Conservation (phyloP, 2,329 filamentous ascomycete genomes). For the Sporothrix globosa region DNA sequence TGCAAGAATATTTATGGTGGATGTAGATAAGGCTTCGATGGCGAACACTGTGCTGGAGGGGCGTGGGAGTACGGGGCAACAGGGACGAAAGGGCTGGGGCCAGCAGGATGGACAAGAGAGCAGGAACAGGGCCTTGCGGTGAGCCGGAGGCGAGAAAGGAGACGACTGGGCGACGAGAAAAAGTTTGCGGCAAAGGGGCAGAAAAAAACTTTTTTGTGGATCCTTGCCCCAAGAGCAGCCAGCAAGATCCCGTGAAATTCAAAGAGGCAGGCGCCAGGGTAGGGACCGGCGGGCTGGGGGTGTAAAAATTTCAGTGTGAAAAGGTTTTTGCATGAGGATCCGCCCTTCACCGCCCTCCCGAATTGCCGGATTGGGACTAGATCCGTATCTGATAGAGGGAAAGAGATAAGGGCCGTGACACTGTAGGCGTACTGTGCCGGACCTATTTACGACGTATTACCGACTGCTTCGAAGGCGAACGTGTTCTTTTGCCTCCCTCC, state of each 20-base stretch:
- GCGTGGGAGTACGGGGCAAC: constrained; percentile 21
- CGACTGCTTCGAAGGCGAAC: not conserved
- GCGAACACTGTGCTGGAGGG: constrained; percentile 9
- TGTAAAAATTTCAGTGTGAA: constrained; percentile 28
- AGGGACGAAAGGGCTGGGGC: not conserved
- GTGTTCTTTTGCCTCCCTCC: constrained; percentile 15
- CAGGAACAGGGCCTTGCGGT: not conserved
- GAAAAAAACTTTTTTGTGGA: constrained; percentile 38
- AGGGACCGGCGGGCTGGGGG: constrained; percentile 12
- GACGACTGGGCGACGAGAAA: constrained; percentile 10
- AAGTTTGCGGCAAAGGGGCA: constrained; percentile 32
- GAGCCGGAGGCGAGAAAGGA: not conserved
- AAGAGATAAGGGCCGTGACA: constrained; percentile 30
- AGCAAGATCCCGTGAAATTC: constrained; percentile 26
- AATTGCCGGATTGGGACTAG: constrained; percentile 33
- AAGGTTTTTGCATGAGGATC: constrained; percentile 34
- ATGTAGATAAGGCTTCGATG: constrained; percentile 22
- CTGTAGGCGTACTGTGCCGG: constrained; percentile 14
- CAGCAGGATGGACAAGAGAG: not conserved
- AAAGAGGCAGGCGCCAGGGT: constrained; percentile 21
- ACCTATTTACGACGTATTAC: not conserved
- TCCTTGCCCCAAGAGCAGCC: constrained; percentile 19
- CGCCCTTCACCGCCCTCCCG: constrained; percentile 35
- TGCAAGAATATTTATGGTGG: constrained; percentile 30
- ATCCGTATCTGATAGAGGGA: constrained; percentile 25